phyloP scores from a whole-genome alignment of 139 green algal species.

The Micractinium conductrix region DNA sequence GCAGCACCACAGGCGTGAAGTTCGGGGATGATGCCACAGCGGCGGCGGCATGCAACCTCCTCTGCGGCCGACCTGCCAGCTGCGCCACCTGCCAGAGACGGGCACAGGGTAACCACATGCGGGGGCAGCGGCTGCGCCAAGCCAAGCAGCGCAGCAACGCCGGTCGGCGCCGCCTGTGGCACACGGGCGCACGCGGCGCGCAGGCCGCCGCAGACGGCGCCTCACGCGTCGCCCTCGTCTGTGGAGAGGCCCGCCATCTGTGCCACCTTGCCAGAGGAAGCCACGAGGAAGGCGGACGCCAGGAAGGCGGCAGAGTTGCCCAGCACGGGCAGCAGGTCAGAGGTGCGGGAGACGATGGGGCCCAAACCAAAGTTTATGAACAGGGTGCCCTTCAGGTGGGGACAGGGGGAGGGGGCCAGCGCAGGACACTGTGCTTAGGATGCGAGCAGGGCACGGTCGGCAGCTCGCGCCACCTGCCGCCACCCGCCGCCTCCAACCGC shows the following conservation, averaged over 20 bases:
- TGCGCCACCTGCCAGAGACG: too few relatives aligned
- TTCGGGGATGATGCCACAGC: too few relatives aligned
- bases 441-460: neutral
- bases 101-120: too few relatives aligned
- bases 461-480: neutral
- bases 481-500: too few relatives aligned
- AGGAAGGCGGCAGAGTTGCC: conserved; percentile 63
- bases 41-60: too few relatives aligned
- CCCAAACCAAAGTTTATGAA: conserved; percentile 85
- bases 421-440: neutral
- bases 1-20: too few relatives aligned
- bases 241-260: conserved; percentile 11
- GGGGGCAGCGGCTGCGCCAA: too few relatives aligned
- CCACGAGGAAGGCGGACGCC: conserved; percentile 44
- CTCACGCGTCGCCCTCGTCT: neutral
- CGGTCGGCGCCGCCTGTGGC: too few relatives aligned
- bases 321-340: conserved; percentile 59
- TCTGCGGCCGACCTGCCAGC: too few relatives aligned
- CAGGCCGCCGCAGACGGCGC: too few relatives aligned
- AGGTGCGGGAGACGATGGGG: conserved; percentile 69
- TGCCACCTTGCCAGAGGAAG: conserved; percentile 18
- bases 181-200: too few relatives aligned
- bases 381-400: conserved; percentile 58
- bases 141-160: too few relatives aligned
- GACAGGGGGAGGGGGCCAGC: neutral